A percentile compares a stretch with the other conserved stretches of the same genome.
phyloP scores from a whole-genome alignment of 164 flowering plant species.

The Amborella trichopoda region DNA sequence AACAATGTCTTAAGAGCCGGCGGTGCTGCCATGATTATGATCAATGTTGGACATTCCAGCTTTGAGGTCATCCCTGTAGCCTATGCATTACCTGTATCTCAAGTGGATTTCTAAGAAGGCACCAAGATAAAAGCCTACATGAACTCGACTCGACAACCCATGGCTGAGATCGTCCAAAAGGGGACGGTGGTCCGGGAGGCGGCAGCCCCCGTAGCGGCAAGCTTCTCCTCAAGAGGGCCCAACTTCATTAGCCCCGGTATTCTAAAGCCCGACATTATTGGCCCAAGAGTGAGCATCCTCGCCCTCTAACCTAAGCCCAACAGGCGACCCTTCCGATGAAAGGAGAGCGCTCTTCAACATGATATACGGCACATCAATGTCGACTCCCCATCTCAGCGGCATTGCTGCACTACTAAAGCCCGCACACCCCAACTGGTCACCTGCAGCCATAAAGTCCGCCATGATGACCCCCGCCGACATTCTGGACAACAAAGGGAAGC shows the following conservation, averaged over 20 bases:
- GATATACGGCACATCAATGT: background rate
- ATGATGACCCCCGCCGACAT: conserved; percentile 16
- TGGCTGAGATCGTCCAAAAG: conserved; percentile 25
- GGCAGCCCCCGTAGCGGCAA: conserved; percentile 24
- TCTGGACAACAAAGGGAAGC: conserved; percentile 6
- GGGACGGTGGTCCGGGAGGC: conserved; percentile 31
- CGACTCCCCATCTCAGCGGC: conserved; percentile 21
- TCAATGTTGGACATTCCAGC: conserved; percentile 18
- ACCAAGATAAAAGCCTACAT: conserved; percentile 27
- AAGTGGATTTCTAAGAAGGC: conserved; percentile 22
- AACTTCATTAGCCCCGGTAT: conserved; percentile 27
- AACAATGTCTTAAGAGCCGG: conserved; percentile 37
- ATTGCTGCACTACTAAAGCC: conserved; percentile 39
- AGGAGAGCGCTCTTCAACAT: conserved; percentile 15
- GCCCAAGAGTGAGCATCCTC: conserved; percentile 42
- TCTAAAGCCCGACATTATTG: no score
- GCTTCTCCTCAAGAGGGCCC: conserved; percentile 51
- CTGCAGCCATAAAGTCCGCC: no score
- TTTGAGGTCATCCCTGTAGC: conserved; percentile 20
- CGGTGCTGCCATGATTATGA: conserved; percentile 47
- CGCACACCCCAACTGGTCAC: conserved; percentile 21
- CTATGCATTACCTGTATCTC: conserved; percentile 41
- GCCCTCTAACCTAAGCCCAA: no score
- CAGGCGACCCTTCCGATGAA: conserved; percentile 18
- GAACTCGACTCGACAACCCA: conserved; percentile 22